Base-by-base conservation (phyloP, 352 stramenopile genomes). In the Phytopythium cucurbitacearum region DNA sequence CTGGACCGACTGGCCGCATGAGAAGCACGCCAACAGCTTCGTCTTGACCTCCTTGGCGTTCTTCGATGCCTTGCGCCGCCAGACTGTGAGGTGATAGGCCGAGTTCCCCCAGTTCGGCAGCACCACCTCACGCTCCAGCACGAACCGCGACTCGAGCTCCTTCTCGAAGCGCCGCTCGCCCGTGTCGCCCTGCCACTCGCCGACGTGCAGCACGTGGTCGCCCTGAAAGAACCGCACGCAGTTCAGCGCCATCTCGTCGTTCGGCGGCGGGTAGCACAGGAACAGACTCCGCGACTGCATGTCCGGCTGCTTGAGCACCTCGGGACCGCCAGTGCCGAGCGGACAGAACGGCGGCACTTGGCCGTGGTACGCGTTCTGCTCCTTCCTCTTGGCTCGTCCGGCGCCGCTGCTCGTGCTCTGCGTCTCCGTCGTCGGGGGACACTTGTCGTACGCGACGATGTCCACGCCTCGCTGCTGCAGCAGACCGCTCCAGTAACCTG, bases 401-500 rank as follows among this genome's bases (percentile, higher is more conserved):
- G n/a, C n/a, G 39, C 59, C 58, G 46, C 36, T 45, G 32, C 57
- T 60, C 28, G 58, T 42, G 16, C 38, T 12, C 39, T 62, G 57
- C 48, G 50, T 44, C 6, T 72, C 70, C 13, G 48, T 34, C 0
- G 36, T 63, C 12, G 82, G 82, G 21, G 75, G 73, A 39, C 61
- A 72, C 37, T 78, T 77, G 48, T 88, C 80, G 61, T 78, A 87
- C 12, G 76, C 73, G 45, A 89, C 71, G 48, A 96, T 70, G 69
- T 96, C 86, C 9, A 92, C 80, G 33, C 74, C 67, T 35, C 66
- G 57, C 21, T 64, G 60, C 39, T 89, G 79, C 40, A 97, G 56
- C 12, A 91, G 56, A 37, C 74, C 77, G 42, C 72, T 87, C 90
- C 90, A 97, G 60, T 96, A 97, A 6, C 88, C 90, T 5, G 85